Evolutionary conservation across 169 alveolate genomes (phyloP), one percentile per base, ranked within the genome.

Genomic region (Plasmodium falciparum): DNA sequence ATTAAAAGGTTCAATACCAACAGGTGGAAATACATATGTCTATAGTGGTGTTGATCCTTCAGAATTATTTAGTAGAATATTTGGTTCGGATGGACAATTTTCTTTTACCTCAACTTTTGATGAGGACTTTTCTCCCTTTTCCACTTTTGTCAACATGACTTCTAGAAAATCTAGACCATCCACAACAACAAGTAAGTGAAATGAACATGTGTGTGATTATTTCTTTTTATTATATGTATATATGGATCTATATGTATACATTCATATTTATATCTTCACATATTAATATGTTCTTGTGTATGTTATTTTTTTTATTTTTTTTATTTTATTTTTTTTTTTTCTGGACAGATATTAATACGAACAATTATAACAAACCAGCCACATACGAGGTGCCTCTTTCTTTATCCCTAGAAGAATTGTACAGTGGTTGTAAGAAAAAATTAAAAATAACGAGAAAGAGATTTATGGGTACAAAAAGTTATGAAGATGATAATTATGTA

Each of bases 1-100:
- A 5, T 88, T 98, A 8, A 96, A 98, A 65, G 99, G 99, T 69
- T 95, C 97, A 8, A 93, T 92, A 15, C 93, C 93, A 1, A 74
- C 93, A 15, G 86, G 86, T 13, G 76, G 71, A n/a, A 62, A 33
- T n/a, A 56, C 76, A 6, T 66, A 67, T 17, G 75, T 83, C 58
- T 93, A 94, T 75, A 94, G 95, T 29, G 96, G 96, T 2, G 96
- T 95, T 47, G 97, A 95, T 54, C 97, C 97, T 7, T 93, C 95
- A 45, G 97, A 95, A 61, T 65, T 95, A 20, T 95, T 95, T 76
- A 95, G 95, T 70, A 75, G 94, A 74, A 93, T 95, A 52, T 95
- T 95, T 71, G 97, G 97, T 7, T 88, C 95, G 0, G 97, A 95
- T 67, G 89, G 97, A 2, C 93, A 86, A 15, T 94, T 94, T 86